A percentile compares a stretch with the other conserved stretches of the same genome.
Conservation (phyloP, 495 filamentous ascomycete genomes). For the Daldinia concentrica region DNA sequence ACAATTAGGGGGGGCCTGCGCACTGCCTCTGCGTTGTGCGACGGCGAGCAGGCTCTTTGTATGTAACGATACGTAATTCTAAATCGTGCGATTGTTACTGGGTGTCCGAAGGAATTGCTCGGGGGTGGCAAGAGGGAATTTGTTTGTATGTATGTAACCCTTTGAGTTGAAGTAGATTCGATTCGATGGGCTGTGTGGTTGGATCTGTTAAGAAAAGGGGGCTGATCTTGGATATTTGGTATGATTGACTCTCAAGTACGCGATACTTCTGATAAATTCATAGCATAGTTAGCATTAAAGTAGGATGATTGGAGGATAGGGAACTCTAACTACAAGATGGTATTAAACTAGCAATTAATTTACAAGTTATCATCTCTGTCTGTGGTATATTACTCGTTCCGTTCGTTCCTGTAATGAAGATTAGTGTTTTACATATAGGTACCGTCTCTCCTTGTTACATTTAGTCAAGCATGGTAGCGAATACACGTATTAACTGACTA, state of each 20-base stretch:
- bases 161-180: background rate
- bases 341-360: background rate
- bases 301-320: background rate
- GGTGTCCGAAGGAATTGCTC: background rate
- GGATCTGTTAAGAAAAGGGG: conserved; percentile 1
- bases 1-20: conserved; percentile 7
- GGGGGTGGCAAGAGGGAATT: background rate
- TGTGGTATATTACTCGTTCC: background rate
- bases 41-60: background rate
- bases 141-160: background rate
- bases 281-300: background rate
- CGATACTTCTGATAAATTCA: conserved; percentile 12
- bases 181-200: background rate
- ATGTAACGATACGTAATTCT: background rate
- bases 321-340: background rate
- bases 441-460: background rate
- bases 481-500: conserved; percentile 1
- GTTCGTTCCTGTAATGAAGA: background rate
- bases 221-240: background rate
- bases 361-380: background rate
- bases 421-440: no score
- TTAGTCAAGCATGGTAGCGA: background rate
- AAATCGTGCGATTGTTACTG: background rate
- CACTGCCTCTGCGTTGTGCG: conserved; percentile 10
- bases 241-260: background rate